These are phyloP conservation scores for Rhododendron vialii DNA, from an alignment of 148 eudicot species.

Conservation along the genomic window DNA sequence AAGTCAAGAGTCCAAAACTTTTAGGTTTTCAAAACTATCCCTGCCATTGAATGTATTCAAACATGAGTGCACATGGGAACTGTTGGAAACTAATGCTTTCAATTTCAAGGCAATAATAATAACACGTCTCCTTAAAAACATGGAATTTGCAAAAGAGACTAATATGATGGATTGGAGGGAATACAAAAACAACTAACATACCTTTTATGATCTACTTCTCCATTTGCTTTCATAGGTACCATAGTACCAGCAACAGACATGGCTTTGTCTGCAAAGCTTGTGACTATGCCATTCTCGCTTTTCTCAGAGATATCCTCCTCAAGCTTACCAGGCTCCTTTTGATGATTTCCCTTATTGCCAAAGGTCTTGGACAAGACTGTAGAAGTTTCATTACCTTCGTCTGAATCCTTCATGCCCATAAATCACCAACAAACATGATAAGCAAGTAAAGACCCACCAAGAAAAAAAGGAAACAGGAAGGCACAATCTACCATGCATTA, in stretches of 20 bases:
- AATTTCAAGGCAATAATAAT: neutral
- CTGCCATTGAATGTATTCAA: neutral
- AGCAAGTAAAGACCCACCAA: neutral
- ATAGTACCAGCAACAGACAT: conserved; percentile 94
- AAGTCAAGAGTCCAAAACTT: neutral
- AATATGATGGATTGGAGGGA: neutral
- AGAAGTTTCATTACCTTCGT: conserved; percentile 23
- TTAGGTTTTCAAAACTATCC: neutral
- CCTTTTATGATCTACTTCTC: conserved; percentile 94
- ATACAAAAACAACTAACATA: conserved; percentile 11
- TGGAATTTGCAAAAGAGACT: neutral
- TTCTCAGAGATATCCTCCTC: conserved; percentile 38
- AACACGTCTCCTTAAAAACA: neutral
- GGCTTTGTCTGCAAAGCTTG: conserved; percentile 93
- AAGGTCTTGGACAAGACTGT: conserved; percentile 29
- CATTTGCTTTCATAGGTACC: conserved; percentile 82
- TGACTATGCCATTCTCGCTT: conserved; percentile 40
- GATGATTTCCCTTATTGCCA: conserved; percentile 18
- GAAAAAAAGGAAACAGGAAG: neutral
- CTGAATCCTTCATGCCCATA: conserved; percentile 36
- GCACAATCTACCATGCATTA: neutral
- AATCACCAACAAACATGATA: conserved; percentile 13
- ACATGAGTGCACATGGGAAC: neutral
- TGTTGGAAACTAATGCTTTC: neutral
- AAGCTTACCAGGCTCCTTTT: conserved; percentile 28